Evolutionary conservation across 164 flowering plant genomes (phyloP), one percentile per base, ranked within the genome.

Genomic region (Hamamelis virginiana): DNA sequence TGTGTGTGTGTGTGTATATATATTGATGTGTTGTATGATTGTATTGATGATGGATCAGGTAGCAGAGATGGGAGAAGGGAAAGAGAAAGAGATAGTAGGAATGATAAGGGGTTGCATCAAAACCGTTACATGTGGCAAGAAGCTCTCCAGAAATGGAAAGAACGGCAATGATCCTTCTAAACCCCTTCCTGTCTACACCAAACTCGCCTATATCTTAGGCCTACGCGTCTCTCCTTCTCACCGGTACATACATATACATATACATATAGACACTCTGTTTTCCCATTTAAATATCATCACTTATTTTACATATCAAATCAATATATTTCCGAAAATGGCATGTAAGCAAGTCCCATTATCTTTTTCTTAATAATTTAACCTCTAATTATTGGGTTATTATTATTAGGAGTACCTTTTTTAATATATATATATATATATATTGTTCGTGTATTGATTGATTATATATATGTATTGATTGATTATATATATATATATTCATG

Each of bases 161-260:
- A 59, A 26, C 72, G 41, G 58, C 70, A 47, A 46, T 23, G 61
- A 73, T n/a, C 58, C 66, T 6, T 4, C 53, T 15, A 61, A 70
- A 13, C 79, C 71, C 9, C 18, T 84, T 21, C 98, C 97, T 8
- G 69, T 91, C 43, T 89, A 72, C 80, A 88, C 98, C 72, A 93
- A 93, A 65, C 73, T 86, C 58, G 99, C 98, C 44, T 93, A 96
- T 69, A 80, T 96, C 50, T 74, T 93, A 57, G 99, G 99, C 81
- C 98, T 96, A 15, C 94, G 99, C 3, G 98, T 96, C 67, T 89
- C 98, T 22, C 91, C 97, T 62, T 75, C 85, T 61, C 94, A 96
- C 80, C 60, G 99, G 97, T 92, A 74, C n/a, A 1, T 41, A 25
- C 23, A 27, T n/a, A n/a, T n/a, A n/a, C n/a, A n/a, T n/a, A n/a